Evolutionary conservation across 2,329 filamentous ascomycete genomes (phyloP).

Genomic region (Cladosporium sp.): DNA sequence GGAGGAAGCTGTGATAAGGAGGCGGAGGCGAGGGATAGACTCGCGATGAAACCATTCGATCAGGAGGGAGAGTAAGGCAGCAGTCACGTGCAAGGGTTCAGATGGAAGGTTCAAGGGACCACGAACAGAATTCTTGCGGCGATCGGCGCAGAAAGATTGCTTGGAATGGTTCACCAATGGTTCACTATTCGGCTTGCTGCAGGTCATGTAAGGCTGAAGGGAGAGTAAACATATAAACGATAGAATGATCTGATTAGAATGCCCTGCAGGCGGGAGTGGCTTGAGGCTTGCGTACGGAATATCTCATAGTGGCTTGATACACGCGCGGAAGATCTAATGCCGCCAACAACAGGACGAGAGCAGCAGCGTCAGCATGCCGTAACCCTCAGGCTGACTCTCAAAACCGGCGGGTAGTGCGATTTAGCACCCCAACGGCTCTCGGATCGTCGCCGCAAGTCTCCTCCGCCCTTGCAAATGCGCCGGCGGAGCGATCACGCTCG

Average conservation of each 20-base stretch:
- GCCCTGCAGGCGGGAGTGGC: conserved; percentile 3
- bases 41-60: not conserved
- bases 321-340: conserved; percentile 8
- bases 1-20: not conserved
- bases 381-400: not conserved
- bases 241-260: not conserved
- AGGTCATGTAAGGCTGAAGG: conserved; percentile 10
- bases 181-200: not conserved
- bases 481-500: conserved; percentile 6
- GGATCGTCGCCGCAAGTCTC: conserved; percentile 7
- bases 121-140: conserved; percentile 12
- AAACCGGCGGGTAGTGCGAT: not conserved
- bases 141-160: not conserved
- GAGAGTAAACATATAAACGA: not conserved
- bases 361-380: not conserved
- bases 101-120: not conserved
- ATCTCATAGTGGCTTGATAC: not conserved
- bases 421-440: conserved; percentile 12
- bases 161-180: not conserved
- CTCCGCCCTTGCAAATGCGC: not conserved
- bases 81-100: not conserved
- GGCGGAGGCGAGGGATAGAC: not conserved
- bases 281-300: not conserved
- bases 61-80: not conserved
- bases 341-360: not conserved